Percentiles rank a stretch among this genome's conserved stretches.
Conservation (phyloP, 139 green algal genomes). For the Closterium sp. region DNA sequence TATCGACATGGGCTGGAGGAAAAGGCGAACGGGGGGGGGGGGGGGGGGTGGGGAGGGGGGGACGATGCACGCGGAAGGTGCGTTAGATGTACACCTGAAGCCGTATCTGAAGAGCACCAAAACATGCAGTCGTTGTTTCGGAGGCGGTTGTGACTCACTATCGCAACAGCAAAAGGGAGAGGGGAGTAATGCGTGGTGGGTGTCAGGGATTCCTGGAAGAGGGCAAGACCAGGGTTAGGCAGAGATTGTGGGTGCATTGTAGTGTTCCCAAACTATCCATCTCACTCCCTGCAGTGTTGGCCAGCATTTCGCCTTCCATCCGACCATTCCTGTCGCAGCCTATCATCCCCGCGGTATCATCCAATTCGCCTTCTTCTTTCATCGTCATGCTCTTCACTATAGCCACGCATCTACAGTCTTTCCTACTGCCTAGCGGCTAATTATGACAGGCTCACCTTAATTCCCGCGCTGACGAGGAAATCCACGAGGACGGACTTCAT, state of each 20-base stretch:
- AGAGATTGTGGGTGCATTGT: too few species aligned
- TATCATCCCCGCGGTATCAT: too few species aligned
- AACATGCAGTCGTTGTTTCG: not conserved
- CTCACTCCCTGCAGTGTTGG: too few species aligned
- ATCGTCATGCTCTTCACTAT: not conserved
- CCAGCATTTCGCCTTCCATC: too few species aligned
- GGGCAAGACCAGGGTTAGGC: not conserved
- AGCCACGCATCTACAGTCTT: not conserved
- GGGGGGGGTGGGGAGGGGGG: not conserved
- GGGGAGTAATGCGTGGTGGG: too few species aligned
- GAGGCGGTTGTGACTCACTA: too few species aligned
- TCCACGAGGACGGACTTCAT: conserved; percentile 99
- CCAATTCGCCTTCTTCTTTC: too few species aligned
- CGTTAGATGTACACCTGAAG: too few species aligned
- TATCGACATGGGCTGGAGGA: conserved; percentile 79
- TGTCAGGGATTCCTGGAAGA: too few species aligned
- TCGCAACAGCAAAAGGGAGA: not conserved
- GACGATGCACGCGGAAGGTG: not conserved
- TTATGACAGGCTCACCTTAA: conserved; percentile 68
- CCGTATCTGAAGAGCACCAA: too few species aligned
- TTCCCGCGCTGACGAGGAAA: conserved; percentile 92
- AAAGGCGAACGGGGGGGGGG: not conserved
- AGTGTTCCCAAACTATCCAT: too few species aligned
- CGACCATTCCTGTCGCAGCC: too few species aligned
- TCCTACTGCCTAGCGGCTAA: not conserved